phyloP scores from a whole-genome alignment of 1,284 basidiomycete genomes.

The Puccinia polysora region DNA sequence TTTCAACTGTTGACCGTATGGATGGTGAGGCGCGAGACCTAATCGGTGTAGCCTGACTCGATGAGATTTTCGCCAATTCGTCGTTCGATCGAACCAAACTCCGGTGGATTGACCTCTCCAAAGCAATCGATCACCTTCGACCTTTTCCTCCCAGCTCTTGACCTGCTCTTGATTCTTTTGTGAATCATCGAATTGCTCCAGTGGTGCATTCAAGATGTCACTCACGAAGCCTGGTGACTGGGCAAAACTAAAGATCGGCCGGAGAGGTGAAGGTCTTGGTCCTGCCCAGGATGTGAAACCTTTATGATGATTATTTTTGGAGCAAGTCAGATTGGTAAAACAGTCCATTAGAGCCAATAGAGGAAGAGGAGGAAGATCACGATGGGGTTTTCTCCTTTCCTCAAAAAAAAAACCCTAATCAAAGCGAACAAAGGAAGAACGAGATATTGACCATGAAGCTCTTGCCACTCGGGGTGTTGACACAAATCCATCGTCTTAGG shows the following conservation, averaged over 20 bases:
- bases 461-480: slow-evolving; percentile 53
- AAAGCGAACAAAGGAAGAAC: slow-evolving; percentile 51
- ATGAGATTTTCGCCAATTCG: slow-evolving; percentile 54
- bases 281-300: slow-evolving; percentile 40
- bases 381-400: too few relatives aligned
- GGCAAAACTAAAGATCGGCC: slow-evolving; percentile 41
- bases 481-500: slow-evolving; percentile 57
- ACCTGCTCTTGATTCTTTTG: slow-evolving; percentile 43
- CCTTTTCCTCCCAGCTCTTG: slow-evolving; percentile 51
- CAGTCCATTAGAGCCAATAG: slow-evolving; percentile 53
- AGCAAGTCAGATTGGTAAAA: slow-evolving; percentile 45
- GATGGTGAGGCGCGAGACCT: slow-evolving; percentile 45
- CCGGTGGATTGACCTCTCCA: slow-evolving; percentile 56
- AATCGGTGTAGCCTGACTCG: slow-evolving; percentile 53
- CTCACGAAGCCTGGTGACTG: slow-evolving; percentile 31
- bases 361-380: slow-evolving; percentile 46
- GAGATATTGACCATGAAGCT: slow-evolving; percentile 36
- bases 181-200: slow-evolving; percentile 38
- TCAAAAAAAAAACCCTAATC: not conserved
- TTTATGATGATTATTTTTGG: not conserved
- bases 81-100: slow-evolving; percentile 52
- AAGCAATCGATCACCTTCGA: slow-evolving; percentile 54
- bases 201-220: slow-evolving; percentile 27
- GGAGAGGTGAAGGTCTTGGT: slow-evolving; percentile 11
- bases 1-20: slow-evolving; percentile 2